These are phyloP conservation scores for Lotus japonicus DNA, from an alignment of 306 rosid species.

Conservation along the genomic window DNA sequence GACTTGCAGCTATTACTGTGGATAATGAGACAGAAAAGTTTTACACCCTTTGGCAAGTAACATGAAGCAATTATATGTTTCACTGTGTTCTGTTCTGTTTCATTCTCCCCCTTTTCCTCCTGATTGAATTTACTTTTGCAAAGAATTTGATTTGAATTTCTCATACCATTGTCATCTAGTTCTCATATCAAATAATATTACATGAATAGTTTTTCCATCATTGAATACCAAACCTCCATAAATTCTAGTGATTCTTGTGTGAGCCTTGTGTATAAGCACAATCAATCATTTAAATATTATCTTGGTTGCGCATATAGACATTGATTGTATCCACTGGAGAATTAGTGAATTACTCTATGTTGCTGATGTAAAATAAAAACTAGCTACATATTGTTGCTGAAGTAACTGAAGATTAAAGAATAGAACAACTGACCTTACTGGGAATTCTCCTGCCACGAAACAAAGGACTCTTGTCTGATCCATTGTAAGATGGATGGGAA, in stretches of 20 bases:
- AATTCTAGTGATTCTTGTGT: too few species aligned
- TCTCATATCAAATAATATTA: not conserved
- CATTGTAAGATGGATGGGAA: conserved; percentile 60
- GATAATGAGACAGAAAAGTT: not conserved
- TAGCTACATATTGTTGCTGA: not conserved
- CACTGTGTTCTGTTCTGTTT: conserved; percentile 7
- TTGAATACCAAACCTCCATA: too few species aligned
- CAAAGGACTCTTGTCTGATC: conserved; percentile 37
- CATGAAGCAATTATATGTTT: not conserved
- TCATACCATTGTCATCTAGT: not conserved
- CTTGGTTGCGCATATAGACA: too few species aligned
- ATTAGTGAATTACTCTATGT: not conserved
- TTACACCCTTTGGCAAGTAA: not conserved
- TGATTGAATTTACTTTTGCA: not conserved
- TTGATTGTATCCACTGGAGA: too few species aligned
- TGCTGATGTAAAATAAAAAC: not conserved
- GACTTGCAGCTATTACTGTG: not conserved
- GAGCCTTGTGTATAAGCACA: too few species aligned
- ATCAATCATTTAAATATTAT: too few species aligned
- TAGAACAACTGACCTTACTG: conserved; percentile 58
- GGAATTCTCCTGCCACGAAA: conserved; percentile 68
- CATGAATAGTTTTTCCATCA: not conserved
- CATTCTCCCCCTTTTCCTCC: not conserved
- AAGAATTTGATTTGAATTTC: not conserved
- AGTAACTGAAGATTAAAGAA: not conserved